phyloP scores from a whole-genome alignment of 1,284 basidiomycete genomes.

The Rhodotorula mucilaginosa region DNA sequence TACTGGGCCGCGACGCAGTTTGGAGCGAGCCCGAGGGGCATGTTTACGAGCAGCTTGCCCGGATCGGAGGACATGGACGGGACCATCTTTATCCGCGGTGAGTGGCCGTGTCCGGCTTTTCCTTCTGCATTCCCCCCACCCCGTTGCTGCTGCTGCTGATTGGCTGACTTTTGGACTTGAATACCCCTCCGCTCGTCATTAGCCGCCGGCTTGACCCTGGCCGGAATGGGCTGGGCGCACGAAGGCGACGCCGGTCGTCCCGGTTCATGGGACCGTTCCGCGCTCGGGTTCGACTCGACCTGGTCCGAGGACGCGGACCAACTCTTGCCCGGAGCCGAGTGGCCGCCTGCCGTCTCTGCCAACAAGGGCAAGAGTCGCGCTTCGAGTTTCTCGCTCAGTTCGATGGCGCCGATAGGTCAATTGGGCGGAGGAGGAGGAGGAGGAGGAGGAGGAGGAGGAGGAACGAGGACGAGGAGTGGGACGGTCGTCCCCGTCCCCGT shows the following conservation, averaged over 20 bases:
- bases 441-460: not conserved
- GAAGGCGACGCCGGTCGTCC: conserved; percentile 31
- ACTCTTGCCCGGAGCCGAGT: conserved; percentile 14
- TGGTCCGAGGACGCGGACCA: conserved; percentile 35
- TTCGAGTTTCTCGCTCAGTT: not conserved
- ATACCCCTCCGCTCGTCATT: too few species aligned
- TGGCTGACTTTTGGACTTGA: too few species aligned
- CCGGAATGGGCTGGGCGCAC: conserved; percentile 33
- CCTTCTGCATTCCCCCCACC: too few species aligned
- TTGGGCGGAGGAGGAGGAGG: not conserved
- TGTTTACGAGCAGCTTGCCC: conserved; percentile 32
- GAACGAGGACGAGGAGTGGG: conserved; percentile 5
- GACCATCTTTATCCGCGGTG: conserved; percentile 39
- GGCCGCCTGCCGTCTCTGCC: conserved; percentile 2
- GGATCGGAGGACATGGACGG: conserved; percentile 43
- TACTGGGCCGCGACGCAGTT: conserved; percentile 42
- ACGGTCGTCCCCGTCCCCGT: not conserved
- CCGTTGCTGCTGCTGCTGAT: too few species aligned
- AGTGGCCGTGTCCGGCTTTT: not conserved
- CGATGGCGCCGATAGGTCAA: conserved; percentile 1
- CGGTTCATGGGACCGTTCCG: conserved; percentile 39
- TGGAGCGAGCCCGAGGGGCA: conserved; percentile 36
- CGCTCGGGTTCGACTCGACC: conserved; percentile 39
- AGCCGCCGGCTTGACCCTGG: conserved; percentile 28
- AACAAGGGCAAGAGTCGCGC: conserved; percentile 18